These are phyloP conservation scores for Raffaelea deltoideospora DNA, from an alignment of 2,329 filamentous ascomycete species.

Conservation along the genomic window DNA sequence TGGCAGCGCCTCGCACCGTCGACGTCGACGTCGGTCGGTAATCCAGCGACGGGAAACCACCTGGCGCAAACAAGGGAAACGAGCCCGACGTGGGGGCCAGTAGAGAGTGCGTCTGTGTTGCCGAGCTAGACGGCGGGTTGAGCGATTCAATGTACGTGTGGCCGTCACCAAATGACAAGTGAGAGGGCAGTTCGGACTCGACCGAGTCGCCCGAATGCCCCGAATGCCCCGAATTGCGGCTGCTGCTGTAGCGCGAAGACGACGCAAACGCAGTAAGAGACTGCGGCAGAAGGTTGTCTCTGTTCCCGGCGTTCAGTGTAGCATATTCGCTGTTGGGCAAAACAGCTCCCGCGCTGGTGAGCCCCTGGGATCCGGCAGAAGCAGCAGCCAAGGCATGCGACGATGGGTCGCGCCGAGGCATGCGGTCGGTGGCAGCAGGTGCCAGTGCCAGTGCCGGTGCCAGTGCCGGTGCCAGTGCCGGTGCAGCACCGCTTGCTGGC, in stretches of 20 bases:
- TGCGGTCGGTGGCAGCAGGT: constrained; percentile 14
- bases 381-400: no score
- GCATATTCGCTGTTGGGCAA: no score
- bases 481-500: no score
- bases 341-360: no score
- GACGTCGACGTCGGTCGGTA: constrained; percentile 26
- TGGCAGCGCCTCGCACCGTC: constrained; percentile 31
- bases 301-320: no score
- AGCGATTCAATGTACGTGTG: constrained; percentile 29
- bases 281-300: no score
- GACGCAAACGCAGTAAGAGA: not conserved
- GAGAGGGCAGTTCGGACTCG: constrained; percentile 16
- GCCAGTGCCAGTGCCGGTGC: no score
- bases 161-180: constrained; percentile 29
- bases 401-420: constrained; percentile 12
- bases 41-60: not conserved
- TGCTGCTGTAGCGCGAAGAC: constrained; percentile 18
- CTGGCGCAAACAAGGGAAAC: not conserved
- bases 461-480: no score
- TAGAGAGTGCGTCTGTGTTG: constrained; percentile 13
- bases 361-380: no score
- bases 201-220: constrained; percentile 2
- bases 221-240: constrained; percentile 23
- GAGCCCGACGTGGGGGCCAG: not conserved
- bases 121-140: constrained; percentile 19